phyloP scores from a whole-genome alignment of 2,329 filamentous ascomycete species.

The Ceratocystiopsis brevicomis region DNA sequence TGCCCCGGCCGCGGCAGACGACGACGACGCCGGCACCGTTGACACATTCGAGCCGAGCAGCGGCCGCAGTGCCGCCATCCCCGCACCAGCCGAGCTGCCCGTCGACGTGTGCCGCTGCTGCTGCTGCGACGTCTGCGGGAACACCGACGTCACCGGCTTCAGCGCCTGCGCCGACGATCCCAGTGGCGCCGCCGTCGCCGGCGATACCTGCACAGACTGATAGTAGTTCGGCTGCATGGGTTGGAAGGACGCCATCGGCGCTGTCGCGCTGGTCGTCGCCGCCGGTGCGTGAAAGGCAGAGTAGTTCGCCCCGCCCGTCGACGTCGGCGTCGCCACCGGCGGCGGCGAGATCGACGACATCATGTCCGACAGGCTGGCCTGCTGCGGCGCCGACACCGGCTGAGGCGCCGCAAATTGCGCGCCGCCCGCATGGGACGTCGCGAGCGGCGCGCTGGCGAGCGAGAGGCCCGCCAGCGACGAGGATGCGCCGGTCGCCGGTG shows the following conservation, averaged over 20 bases:
- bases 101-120: constrained; percentile 3
- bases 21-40: constrained; percentile 17
- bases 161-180: constrained; percentile 10
- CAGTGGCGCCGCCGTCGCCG: constrained; percentile 10
- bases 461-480: constrained; percentile 24
- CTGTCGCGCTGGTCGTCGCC: constrained; percentile 29
- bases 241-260: constrained; percentile 38
- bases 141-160: constrained; percentile 11
- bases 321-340: constrained; percentile 25
- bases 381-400: constrained; percentile 67
- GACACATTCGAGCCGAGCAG: constrained; percentile 1
- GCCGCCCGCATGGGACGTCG: constrained; percentile 33
- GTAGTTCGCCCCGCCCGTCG: constrained; percentile 39
- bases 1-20: constrained; percentile 19
- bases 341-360: constrained; percentile 66
- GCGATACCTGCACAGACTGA: constrained; percentile 45
- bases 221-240: constrained; percentile 83
- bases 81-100: constrained; percentile 11
- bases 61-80: constrained; percentile 12
- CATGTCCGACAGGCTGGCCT: constrained; percentile 62
- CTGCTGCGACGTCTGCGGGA: constrained; percentile 1
- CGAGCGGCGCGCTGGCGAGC: constrained; percentile 24
- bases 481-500: constrained; percentile 1
- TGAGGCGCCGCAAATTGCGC: constrained; percentile 65
- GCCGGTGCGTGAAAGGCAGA: constrained; percentile 39